These are phyloP conservation scores for Apiospora aurea DNA, from an alignment of 2,329 filamentous ascomycete genomes.

Conservation along the genomic window DNA sequence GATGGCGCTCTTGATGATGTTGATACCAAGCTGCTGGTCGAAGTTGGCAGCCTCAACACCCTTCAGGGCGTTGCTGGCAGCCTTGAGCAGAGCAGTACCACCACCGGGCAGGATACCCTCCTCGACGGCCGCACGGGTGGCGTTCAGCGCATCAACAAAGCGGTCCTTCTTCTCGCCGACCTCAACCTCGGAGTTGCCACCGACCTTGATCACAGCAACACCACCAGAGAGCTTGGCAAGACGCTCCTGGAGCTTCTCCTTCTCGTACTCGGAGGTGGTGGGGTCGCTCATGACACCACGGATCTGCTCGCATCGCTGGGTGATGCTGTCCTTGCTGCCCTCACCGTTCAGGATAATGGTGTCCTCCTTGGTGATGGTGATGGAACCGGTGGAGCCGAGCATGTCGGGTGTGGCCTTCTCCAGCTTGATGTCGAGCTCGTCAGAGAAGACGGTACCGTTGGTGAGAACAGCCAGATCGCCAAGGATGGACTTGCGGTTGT, in stretches of 20 bases:
- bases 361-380: constrained; percentile 99
- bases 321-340: constrained; percentile 90
- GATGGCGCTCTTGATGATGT: constrained; percentile 97
- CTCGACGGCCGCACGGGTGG: constrained; percentile 96
- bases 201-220: constrained; percentile 99
- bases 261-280: constrained; percentile 97
- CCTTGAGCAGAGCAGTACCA: constrained; percentile 98
- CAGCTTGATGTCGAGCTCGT: constrained; percentile 98
- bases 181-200: constrained; percentile 96
- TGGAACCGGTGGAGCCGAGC: constrained; percentile 95
- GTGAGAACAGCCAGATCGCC: constrained; percentile 95
- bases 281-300: constrained; percentile 95
- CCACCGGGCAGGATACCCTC: constrained; percentile 98
- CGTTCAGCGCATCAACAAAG: constrained; percentile 97
- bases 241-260: constrained; percentile 99
- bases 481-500: constrained; percentile 99
- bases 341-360: constrained; percentile 98
- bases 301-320: constrained; percentile 98
- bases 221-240: constrained; percentile 98
- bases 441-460: constrained; percentile 96
- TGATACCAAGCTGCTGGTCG: constrained; percentile 98
- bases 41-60: constrained; percentile 92
- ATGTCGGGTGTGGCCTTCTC: constrained; percentile 97
- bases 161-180: constrained; percentile 99
- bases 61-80: constrained; percentile 84